Evolutionary conservation across 495 filamentous ascomycete genomes (phyloP), one percentile per base, ranked within the genome.

Genomic region (Daldinia caldariorum): DNA sequence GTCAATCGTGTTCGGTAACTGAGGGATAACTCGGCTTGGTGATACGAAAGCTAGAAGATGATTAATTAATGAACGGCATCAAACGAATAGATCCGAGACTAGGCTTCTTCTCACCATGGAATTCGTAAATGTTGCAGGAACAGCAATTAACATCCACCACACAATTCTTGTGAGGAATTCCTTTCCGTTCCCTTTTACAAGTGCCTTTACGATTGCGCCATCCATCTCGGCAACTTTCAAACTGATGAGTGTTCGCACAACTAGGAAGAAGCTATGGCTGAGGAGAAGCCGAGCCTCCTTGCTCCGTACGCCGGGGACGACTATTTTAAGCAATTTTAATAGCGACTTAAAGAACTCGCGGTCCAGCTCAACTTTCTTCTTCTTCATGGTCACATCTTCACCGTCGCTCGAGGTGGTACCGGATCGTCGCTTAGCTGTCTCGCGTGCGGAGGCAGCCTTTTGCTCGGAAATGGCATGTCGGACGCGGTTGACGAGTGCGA

Each of bases 41-140:
- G 95, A 75, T 97, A 99, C 4, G 93, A 94, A n/a, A 99, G 84
- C 92, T 94, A 79, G 14, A 3, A 32, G 18, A 8, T 20, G 6
- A 49, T 76, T 47, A 71, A 50, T 47, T 47, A 71, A 50, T 47
- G 61, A 10, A 47, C 53, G 31, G 7, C 10, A 18, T 8, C 26
- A 1, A 53, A 22, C 26, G 0, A 53, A 22, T 29, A 43, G 14
- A 20, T 16, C 31, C n/a, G 6, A 20, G 26, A 43, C 9, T 41
- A 5, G 16, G 41, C 43, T 50, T 29, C 43, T 50, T 29, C 90
- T 77, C 77, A 96, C 92, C 96, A 98, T 98, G 1, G 95, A 97
- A 79, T 99, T 99, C 26, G 95, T 99, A 71, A 98, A 99, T 0
- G 96, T 97, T 16, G 95, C 96, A 4, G 95, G 95, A n/a, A 99